These are phyloP conservation scores for Chrysoporthe cubensis DNA, from an alignment of 2,329 filamentous ascomycete genomes.

Conservation along the genomic window DNA sequence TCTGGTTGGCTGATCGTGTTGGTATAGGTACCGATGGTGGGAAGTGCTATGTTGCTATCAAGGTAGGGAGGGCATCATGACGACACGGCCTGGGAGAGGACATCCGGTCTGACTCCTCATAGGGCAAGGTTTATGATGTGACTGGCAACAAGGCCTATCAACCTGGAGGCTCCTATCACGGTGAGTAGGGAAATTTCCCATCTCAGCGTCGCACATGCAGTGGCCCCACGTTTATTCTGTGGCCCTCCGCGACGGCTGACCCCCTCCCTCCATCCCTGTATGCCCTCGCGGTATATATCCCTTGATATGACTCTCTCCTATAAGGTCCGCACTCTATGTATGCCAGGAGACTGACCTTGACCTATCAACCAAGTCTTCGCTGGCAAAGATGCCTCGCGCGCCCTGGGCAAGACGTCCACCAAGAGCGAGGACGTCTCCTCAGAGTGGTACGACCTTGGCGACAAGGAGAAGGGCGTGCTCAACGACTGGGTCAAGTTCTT, in stretches of 20 bases:
- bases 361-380: constrained; percentile 74
- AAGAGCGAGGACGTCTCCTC: constrained; percentile 81
- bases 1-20: constrained; percentile 5
- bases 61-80: constrained; percentile 53
- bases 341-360: constrained; percentile 2
- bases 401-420: constrained; percentile 82
- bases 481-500: constrained; percentile 97
- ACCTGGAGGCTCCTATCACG: constrained; percentile 80
- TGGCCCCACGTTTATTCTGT: neutral
- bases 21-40: constrained; percentile 64
- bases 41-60: constrained; percentile 72
- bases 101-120: constrained; percentile 45
- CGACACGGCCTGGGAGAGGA: constrained; percentile 46
- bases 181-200: constrained; percentile 56
- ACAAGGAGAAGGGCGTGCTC: constrained; percentile 83
- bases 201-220: neutral
- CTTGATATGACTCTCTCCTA: no score
- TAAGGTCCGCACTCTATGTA: neutral
- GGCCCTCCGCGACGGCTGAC: neutral
- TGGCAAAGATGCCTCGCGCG: constrained; percentile 94
- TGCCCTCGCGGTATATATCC: neutral
- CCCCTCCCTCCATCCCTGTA: neutral
- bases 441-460: constrained; percentile 81
- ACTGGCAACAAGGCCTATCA: constrained; percentile 86
- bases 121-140: constrained; percentile 96